Conservation (phyloP, 495 filamentous ascomycete genomes). For the Xylaria nigripes region DNA sequence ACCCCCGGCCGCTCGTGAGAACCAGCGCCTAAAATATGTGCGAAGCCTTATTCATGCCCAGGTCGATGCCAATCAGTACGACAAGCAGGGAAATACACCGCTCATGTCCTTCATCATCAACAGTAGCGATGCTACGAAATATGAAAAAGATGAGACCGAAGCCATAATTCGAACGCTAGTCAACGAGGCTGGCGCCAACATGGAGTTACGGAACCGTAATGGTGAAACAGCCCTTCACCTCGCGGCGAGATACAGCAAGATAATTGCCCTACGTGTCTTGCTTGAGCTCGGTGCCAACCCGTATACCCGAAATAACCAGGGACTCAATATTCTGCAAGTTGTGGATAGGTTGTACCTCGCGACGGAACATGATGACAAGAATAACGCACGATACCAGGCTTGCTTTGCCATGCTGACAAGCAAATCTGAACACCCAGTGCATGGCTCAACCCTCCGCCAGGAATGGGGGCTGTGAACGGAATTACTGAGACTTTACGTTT, state of each 20-base stretch:
- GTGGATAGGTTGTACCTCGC: constrained; percentile 24
- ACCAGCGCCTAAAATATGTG: constrained; percentile 25
- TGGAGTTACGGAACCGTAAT: constrained; percentile 35
- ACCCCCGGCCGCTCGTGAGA: neutral
- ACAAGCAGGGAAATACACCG: constrained; percentile 33
- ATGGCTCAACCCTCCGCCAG: constrained; percentile 2
- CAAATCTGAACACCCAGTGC: neutral
- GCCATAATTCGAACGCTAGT: constrained; percentile 28
- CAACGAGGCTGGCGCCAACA: constrained; percentile 22
- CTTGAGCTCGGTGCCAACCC: constrained; percentile 37
- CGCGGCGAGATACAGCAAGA: constrained; percentile 36
- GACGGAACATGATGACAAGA: constrained; percentile 16
- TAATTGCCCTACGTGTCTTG: constrained; percentile 35
- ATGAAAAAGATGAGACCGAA: constrained; percentile 32
- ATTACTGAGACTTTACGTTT: neutral
- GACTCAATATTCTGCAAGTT: constrained; percentile 30
- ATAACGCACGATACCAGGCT: constrained; percentile 23
- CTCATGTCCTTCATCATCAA: constrained; percentile 40
- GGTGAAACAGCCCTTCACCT: constrained; percentile 42
- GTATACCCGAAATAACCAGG: constrained; percentile 31
- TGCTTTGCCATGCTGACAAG: constrained; percentile 21
- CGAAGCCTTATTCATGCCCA: constrained; percentile 25
- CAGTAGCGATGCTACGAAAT: constrained; percentile 29
- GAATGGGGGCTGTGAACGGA: constrained; percentile 4
- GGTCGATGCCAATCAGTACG: constrained; percentile 39